Evolutionary conservation across 2,329 filamentous ascomycete species (phyloP).

Genomic region (Sclerotinia subarctica): DNA sequence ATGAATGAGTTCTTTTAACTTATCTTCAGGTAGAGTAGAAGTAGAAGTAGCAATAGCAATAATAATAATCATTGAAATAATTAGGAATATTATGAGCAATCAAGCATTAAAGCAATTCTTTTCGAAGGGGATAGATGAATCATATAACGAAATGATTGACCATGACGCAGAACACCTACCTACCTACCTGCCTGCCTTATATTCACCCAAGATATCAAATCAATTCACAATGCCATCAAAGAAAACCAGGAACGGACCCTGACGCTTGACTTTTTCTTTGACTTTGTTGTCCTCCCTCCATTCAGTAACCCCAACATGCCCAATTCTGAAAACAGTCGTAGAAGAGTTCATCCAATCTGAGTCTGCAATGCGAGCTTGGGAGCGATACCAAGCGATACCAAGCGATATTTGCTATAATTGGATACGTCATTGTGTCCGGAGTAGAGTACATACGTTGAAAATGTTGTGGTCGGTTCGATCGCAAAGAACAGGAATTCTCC

Average conservation of each 20-base stretch:
- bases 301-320: background rate
- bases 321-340: background rate
- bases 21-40: background rate
- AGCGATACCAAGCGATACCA: background rate
- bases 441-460: background rate
- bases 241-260: slow-evolving; percentile 8
- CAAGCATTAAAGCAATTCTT: too few species aligned
- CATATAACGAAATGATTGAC: background rate
- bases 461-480: background rate
- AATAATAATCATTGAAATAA: background rate
- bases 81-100: background rate
- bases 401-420: background rate
- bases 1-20: background rate
- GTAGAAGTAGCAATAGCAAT: background rate
- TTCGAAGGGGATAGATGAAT: background rate
- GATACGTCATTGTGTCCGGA: background rate
- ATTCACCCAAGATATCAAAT: background rate
- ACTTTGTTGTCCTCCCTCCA: background rate
- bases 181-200: background rate
- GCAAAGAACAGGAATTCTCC: background rate
- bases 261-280: background rate
- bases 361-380: background rate
- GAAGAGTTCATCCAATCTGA: background rate
- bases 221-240: background rate
- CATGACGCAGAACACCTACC: background rate